Evolutionary conservation across 805 yeast genomes (phyloP), one percentile per base, ranked within the genome.

Genomic region (Cyberlindnera nakhonratchasimensis): DNA sequence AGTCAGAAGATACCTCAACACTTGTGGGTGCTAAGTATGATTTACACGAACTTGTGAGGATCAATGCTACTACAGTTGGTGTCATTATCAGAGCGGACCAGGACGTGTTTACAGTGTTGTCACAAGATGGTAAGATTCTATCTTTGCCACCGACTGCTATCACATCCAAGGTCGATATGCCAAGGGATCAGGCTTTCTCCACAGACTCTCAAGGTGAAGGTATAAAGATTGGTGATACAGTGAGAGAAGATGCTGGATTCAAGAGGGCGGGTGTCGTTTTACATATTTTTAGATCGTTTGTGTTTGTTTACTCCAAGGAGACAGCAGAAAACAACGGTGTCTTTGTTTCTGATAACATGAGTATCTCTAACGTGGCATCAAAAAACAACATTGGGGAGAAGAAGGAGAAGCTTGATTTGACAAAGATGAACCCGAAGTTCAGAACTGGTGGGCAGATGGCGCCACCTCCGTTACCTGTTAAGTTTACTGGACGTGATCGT

Each of bases 51-150:
- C 72, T 93, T 45, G 96, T 93, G 29, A 91, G 88, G 62, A 67
- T 93, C 48, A 88, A 86, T 63, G 83, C 95, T 1, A 84, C 84
- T 39, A 75, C 78, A 9, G 96, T 89, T 21, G 99, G 96, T 52
- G 86, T 93, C 57, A 80, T 93, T 47, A 81, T 90, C 45, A 84
- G 82, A 52, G 91, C 95, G 8, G 98, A 93, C 56, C 86, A 89
- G 52, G 96, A 86, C 50, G 72, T 86, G 13, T 86, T 86, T 59
- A 79, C 84, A 24, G 82, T 93, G 13, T 69, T 93, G 43, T 79
- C 86, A 28, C 82, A 89, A 23, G 90, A 87, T 55, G 96, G 96
- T 22, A 79, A 88, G 56, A 70, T 81, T 3, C 61, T 82, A 24
- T 74, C 79, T 4, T 76, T 88, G 21, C 74, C 82, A 23, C 95